These are phyloP conservation scores for Apiospora arundinis DNA, from an alignment of 2,329 filamentous ascomycete species.

Conservation along the genomic window DNA sequence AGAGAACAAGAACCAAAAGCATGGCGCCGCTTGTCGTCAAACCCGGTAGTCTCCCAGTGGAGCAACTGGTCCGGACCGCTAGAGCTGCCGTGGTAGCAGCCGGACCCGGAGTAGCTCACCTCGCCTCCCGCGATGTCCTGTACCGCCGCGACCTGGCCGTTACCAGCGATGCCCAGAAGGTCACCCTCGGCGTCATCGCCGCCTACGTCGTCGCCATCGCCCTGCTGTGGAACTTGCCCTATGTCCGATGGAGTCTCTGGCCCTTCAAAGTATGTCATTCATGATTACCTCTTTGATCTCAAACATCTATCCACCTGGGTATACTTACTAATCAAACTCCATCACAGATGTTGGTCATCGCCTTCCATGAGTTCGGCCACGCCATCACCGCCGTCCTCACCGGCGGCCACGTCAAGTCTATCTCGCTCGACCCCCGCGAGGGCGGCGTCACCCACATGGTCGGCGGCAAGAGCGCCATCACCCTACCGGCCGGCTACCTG, in stretches of 20 bases:
- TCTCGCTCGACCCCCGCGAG: constrained; percentile 76
- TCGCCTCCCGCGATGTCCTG: constrained; percentile 41
- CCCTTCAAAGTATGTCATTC: constrained; percentile 72
- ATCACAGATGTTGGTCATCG: constrained; percentile 79
- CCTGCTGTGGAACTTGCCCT: constrained; percentile 80
- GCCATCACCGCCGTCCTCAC: constrained; percentile 75
- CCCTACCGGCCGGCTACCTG: constrained; percentile 78
- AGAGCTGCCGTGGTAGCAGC: constrained; percentile 35
- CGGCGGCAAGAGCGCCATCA: constrained; percentile 73
- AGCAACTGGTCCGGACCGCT: constrained; percentile 33
- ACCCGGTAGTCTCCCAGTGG: constrained; percentile 31
- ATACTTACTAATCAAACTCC: not conserved
- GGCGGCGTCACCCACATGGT: constrained; percentile 81
- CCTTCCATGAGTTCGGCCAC: constrained; percentile 77
- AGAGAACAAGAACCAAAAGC: not conserved
- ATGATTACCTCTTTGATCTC: not conserved
- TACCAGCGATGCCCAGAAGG: constrained; percentile 71
- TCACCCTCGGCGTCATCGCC: constrained; percentile 74
- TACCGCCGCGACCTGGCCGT: constrained; percentile 58
- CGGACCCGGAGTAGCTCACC: constrained; percentile 35
- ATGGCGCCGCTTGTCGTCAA: constrained; percentile 36
- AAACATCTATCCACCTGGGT: not conserved
- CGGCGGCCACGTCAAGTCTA: constrained; percentile 75
- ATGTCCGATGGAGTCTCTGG: constrained; percentile 77
- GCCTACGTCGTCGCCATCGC: constrained; percentile 77